A percentile compares a stretch with the other conserved stretches of the same genome.
Evolutionary conservation across 768 basidiomycete genomes (phyloP).

Genomic region (Dendrothele bispora): DNA sequence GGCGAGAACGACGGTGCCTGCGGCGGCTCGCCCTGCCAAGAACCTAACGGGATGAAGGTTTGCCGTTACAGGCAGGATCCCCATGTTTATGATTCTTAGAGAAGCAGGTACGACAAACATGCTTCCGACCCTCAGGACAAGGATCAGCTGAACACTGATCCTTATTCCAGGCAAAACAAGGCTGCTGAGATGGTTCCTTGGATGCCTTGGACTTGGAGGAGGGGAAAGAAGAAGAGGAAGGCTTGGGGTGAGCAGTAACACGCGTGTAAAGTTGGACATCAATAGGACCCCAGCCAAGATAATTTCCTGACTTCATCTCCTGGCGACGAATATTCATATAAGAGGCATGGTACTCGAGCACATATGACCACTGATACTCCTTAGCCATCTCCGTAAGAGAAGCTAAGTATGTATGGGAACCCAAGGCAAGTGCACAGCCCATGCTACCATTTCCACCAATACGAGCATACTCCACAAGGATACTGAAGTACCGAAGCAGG

Average conservation of each 20-base stretch:
- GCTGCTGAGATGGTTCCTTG: constrained; percentile 8
- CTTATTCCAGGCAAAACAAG: constrained; percentile 12
- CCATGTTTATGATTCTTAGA: background rate
- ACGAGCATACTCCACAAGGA: constrained; percentile 4
- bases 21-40: constrained; percentile 16
- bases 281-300: constrained; percentile 11
- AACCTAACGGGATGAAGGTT: constrained; percentile 5
- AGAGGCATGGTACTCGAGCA: constrained; percentile 15
- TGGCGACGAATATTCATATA: constrained; percentile 11
- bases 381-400: constrained; percentile 13
- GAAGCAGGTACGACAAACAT: constrained; percentile 11
- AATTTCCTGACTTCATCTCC: constrained; percentile 16
- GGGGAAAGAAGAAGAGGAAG: background rate
- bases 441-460: background rate
- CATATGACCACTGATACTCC: constrained; percentile 14
- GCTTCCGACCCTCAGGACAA: constrained; percentile 10
- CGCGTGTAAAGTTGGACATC: constrained; percentile 10
- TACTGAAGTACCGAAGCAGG: constrained; percentile 1
- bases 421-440: background rate
- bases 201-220: background rate
- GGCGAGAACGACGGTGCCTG: constrained; percentile 9
- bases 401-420: constrained; percentile 1
- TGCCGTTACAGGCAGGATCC: constrained; percentile 1
- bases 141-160: constrained; percentile 12
- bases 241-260: constrained; percentile 10